Conservation (phyloP, 768 basidiomycete genomes). For the Psilocybe azurescens region DNA sequence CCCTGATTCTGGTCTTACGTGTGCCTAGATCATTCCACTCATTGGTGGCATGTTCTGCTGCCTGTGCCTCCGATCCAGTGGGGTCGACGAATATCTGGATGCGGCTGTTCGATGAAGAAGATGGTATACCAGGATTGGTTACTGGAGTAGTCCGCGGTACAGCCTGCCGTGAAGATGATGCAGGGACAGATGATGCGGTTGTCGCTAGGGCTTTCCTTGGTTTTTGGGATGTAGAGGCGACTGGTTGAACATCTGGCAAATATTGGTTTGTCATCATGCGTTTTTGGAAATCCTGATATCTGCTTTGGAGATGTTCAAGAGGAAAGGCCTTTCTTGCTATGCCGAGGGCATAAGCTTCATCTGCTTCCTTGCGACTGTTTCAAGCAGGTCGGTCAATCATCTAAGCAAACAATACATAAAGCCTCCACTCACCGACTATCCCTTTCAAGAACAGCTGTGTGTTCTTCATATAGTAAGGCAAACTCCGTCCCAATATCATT, state of each 20-base stretch:
- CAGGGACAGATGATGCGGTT: conserved; percentile 50
- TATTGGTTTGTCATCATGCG: conserved; percentile 75
- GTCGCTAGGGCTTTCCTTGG: conserved; percentile 39
- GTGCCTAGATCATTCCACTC: conserved; percentile 78
- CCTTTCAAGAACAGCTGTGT: conserved; percentile 82
- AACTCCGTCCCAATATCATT: conserved; percentile 89
- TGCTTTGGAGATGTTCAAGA: conserved; percentile 76
- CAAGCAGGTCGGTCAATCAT: conserved; percentile 8
- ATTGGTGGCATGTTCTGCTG: conserved; percentile 47
- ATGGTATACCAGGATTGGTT: conserved; percentile 30
- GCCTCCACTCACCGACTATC: conserved; percentile 66
- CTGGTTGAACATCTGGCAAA: conserved; percentile 42
- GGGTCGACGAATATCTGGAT: conserved; percentile 80
- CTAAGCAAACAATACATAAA: conserved; percentile 8
- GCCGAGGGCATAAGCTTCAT: conserved; percentile 86
- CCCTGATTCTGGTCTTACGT: conserved; percentile 78
- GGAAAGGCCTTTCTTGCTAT: conserved; percentile 85
- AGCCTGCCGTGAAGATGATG: conserved; percentile 40
- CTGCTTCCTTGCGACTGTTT: conserved; percentile 83
- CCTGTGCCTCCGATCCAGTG: conserved; percentile 51
- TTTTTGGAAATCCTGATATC: conserved; percentile 88
- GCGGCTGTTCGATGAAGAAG: conserved; percentile 55
- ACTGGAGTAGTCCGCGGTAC: conserved; percentile 31
- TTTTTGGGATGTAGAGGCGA: conserved; percentile 35
- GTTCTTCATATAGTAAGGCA: conserved; percentile 91